Evolutionary conservation across 306 rosid genomes (phyloP), one percentile per base, ranked within the genome.

Genomic region (Prunus mira): DNA sequence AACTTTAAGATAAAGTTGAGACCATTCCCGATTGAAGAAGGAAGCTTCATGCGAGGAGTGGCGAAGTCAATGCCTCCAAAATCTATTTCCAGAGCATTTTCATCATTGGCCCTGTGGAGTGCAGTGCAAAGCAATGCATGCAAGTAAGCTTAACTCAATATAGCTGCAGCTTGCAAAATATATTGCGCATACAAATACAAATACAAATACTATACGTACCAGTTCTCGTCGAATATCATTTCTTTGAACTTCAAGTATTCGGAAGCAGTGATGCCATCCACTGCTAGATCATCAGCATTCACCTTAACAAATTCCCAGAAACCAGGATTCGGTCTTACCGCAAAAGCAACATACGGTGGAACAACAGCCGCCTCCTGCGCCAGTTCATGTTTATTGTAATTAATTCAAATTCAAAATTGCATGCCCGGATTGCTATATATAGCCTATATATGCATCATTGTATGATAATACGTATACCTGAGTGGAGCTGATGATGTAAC

Each of bases 1-100:
- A 74, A 80, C 67, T 86, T 86, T 2, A 82, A 67, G 74, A 80
- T 75, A 65, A 77, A 70, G 73, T 45, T 71, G 34, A 83, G 78
- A 41, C 89, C 89, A 65, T 86, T 71, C 14, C 89, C 89, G 9
- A 86, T 83, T 2, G 89, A 83, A 25, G 89, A 86, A 7, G 85
- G 85, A 71, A 80, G 83, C 38, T 76, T 70, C 58, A 82, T 64
- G 67, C 78, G 81, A 24, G 89, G 87, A 52, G 79, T 52, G 13
- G 71, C 50, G 79, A 76, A 86, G 54, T 86, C 89, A 5, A 83
- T 78, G 77, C 83, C 81, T 74, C 83, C 83, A 75, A 86, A 86
- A 41, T 86, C 85, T 60, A 86, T 12, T 66, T 80, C 86, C 46
- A 86, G 27, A 54, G 87, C 84, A 75, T 80, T 61, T 54, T 80